phyloP scores from a whole-genome alignment of 352 stramenopile species.

The Phytophthora chlamydospora region DNA sequence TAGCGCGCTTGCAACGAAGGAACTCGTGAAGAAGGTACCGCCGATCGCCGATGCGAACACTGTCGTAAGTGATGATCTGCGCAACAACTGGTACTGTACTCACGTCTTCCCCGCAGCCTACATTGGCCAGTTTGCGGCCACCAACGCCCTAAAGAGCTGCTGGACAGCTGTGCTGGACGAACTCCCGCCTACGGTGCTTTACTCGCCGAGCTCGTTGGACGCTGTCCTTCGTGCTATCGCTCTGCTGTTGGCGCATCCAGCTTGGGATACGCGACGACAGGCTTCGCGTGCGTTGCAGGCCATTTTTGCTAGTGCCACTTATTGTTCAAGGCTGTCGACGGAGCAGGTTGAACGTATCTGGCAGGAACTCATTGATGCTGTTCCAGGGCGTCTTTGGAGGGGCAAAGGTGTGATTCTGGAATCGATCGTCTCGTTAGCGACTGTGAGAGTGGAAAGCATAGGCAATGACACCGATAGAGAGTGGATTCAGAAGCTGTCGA shows the following conservation, averaged over 20 bases:
- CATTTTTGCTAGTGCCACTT: slow-evolving; percentile 56
- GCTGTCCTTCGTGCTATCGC: slow-evolving; percentile 49
- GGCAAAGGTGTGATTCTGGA: slow-evolving; percentile 81
- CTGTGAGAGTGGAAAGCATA: slow-evolving; percentile 30
- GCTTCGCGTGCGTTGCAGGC: slow-evolving; percentile 67
- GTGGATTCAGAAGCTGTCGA: slow-evolving; percentile 38
- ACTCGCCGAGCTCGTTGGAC: slow-evolving; percentile 54
- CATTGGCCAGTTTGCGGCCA: slow-evolving; percentile 71
- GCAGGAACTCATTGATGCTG: slow-evolving; percentile 47
- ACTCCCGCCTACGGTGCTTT: slow-evolving; percentile 66
- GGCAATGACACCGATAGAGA: slow-evolving; percentile 6
- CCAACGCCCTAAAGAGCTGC: slow-evolving; percentile 45
- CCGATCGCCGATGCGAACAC: slow-evolving; percentile 46
- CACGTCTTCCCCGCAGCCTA: slow-evolving; percentile 78
- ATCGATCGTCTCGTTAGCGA: slow-evolving; percentile 60
- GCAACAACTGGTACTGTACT: slow-evolving; percentile 68
- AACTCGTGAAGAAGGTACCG: slow-evolving; percentile 67
- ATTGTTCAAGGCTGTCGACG: slow-evolving; percentile 47
- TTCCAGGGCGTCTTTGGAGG: slow-evolving; percentile 76
- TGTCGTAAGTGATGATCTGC: slow-evolving; percentile 44
- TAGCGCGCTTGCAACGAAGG: slow-evolving; percentile 70
- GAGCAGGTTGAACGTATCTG: slow-evolving; percentile 61
- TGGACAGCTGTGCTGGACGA: slow-evolving; percentile 73
- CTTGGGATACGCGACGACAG: slow-evolving; percentile 79
- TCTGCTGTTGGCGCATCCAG: slow-evolving; percentile 62